A percentile compares a stretch with the other conserved stretches of the same genome.
These are phyloP conservation scores for Erysimum cheiranthoides DNA, from an alignment of 345 rosid genomes.

Conservation along the genomic window DNA sequence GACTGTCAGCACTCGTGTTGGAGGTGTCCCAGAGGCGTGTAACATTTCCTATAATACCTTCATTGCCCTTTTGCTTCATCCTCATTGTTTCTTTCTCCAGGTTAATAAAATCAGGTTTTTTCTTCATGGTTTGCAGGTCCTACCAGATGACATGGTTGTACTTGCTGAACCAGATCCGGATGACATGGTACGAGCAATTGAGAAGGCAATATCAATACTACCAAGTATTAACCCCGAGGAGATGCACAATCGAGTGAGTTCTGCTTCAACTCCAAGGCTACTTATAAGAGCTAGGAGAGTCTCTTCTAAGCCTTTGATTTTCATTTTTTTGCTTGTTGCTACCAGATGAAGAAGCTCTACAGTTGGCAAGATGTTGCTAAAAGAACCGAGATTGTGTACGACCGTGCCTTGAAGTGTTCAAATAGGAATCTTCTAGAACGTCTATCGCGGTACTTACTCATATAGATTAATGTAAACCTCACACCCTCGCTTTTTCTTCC, in stretches of 20 bases:
- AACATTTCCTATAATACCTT: neutral
- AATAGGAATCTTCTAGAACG: conserved; percentile 66
- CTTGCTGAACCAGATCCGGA: conserved; percentile 94
- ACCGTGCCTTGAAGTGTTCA: conserved; percentile 74
- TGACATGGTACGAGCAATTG: conserved; percentile 87
- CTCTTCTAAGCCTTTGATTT: neutral
- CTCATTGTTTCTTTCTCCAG: neutral
- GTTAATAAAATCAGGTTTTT: neutral
- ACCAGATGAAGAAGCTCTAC: conserved; percentile 75
- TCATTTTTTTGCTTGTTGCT: conserved; percentile 10
- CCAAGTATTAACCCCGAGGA: conserved; percentile 83
- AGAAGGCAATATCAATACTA: conserved; percentile 78
- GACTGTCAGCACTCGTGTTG: conserved; percentile 94
- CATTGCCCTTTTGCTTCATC: neutral
- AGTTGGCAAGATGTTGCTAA: conserved; percentile 96
- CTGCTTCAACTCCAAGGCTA: neutral
- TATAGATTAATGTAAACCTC: neutral
- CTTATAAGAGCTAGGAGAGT: neutral
- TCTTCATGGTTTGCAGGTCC: conserved; percentile 56
- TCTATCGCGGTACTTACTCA: conserved; percentile 59
- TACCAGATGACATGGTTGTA: conserved; percentile 97
- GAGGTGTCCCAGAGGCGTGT: conserved; percentile 97
- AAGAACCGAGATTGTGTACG: conserved; percentile 91
- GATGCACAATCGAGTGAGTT: conserved; percentile 86
- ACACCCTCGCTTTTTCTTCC: neutral